Base-by-base conservation (phyloP, 805 yeast genomes). In the Candida verbasci region DNA sequence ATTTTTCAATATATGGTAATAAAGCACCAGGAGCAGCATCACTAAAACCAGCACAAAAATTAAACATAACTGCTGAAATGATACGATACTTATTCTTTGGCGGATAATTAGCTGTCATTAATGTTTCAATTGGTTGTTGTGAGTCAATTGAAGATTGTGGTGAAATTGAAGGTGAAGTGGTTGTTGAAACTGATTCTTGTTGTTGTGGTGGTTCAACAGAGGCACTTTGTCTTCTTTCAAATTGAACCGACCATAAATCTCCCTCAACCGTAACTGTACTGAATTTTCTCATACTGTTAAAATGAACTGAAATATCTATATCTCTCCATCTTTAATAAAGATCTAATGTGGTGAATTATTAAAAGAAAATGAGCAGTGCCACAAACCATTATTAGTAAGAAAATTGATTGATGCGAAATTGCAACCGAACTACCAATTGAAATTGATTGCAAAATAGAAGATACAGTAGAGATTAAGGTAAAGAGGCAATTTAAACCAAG, bases 1-100 rank as follows among this genome's bases (percentile, higher is more conserved):
- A 62, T 4, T 38, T 49, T 44, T 78, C 82, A 26, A 78, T 72
- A 29, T 60, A 56, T 5, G 80, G 81, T 35, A 78, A 53, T n/a
- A 78, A 52, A 0, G 82, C 79, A 40, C 83, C 84, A 1, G 79
- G 73, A 10, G 78, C 74, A 39, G 78, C 78, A 48, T 78, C 84
- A 18, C 68, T 49, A 44, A 73, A 52, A 1, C 82, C 82, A 9
- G 51, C 44, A 2, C 62, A 44, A 28, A 70, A 53, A 8, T 56
- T 51, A 73, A 76, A 74, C 4, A 53, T 4, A 22, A 70, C 55
- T 9, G 62, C 49, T 8, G 74, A 56, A 9, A 62, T 36, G 4
- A 74, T 52, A 38, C 82, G 53, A 58, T 64, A 65, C 12, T 40
- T 29, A 44, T 72, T 75, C 36, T 45, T 56, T 6, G 72, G 63